Conservation (phyloP, 2,329 filamentous ascomycete genomes). For the Botrytis fabae region DNA sequence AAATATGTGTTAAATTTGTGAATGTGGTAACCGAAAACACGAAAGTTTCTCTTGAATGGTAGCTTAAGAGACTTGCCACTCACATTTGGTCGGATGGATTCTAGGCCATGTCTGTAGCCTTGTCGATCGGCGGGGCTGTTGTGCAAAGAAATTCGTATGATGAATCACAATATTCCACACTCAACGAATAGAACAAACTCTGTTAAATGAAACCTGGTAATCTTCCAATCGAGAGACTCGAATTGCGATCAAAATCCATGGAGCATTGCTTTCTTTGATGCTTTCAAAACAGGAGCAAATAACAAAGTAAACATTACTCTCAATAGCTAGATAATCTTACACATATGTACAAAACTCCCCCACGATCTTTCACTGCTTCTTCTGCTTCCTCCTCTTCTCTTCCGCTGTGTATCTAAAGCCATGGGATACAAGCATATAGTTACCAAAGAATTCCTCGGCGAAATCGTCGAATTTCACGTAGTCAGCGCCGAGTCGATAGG, state of each 20-base stretch:
- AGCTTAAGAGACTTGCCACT: not conserved
- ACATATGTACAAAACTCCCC: not conserved
- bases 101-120: not conserved
- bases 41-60: not conserved
- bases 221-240: too few species aligned
- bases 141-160: not conserved
- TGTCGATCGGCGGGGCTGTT: not conserved
- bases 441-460: slow-evolving; percentile 50
- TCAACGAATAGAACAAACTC: not conserved
- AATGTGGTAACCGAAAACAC: not conserved
- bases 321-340: not conserved
- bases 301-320: not conserved
- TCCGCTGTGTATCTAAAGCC: slow-evolving; percentile 44
- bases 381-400: slow-evolving; percentile 36
- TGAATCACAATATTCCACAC: not conserved
- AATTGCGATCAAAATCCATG: too few species aligned
- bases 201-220: too few species aligned
- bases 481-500: slow-evolving; percentile 65
- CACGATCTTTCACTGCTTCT: slow-evolving; percentile 12
- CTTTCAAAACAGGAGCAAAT: not conserved
- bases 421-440: slow-evolving; percentile 50
- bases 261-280: not conserved
- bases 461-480: slow-evolving; percentile 62
- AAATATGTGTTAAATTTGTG: not conserved
- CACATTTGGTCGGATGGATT: not conserved